A percentile compares a stretch with the other conserved stretches of the same genome.
Conservation (phyloP, 108 stramenopile genomes). For the Halocafeteria seosinensis region DNA sequence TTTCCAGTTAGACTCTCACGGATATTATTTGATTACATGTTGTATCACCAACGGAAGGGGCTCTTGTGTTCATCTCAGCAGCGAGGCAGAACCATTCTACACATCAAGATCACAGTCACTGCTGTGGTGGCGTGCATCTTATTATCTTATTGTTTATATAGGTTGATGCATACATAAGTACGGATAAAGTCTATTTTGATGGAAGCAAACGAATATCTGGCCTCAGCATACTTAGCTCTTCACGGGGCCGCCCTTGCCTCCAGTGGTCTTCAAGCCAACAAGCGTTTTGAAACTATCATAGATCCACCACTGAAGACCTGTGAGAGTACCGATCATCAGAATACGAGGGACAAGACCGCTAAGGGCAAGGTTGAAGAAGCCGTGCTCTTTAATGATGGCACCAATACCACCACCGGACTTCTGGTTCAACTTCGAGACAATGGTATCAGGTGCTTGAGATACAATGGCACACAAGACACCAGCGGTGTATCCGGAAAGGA, state of each 20-base stretch:
- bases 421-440: slow-evolving; percentile 96
- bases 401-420: slow-evolving; percentile 72
- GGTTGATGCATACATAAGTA: too few relatives aligned
- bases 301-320: slow-evolving; percentile 96
- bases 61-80: too few relatives aligned
- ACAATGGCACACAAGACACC: slow-evolving; percentile 84
- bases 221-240: too few relatives aligned
- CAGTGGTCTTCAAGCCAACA: slow-evolving; percentile 11
- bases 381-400: slow-evolving; percentile 78
- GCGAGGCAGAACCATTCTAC: too few relatives aligned
- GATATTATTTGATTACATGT: too few relatives aligned
- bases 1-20: too few relatives aligned
- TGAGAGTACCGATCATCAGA: slow-evolving; percentile 96
- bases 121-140: too few relatives aligned
- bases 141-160: too few relatives aligned
- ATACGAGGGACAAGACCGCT: slow-evolving; percentile 83
- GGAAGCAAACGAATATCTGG: too few relatives aligned
- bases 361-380: slow-evolving; percentile 81
- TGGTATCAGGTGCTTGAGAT: slow-evolving; percentile 96
- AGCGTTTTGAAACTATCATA: slow-evolving; percentile 90
- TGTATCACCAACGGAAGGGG: too few relatives aligned
- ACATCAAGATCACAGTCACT: too few relatives aligned
- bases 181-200: too few relatives aligned
- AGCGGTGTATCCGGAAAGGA: slow-evolving; percentile 82
- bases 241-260: not conserved